Evolutionary conservation across 2,329 filamentous ascomycete genomes (phyloP).

Genomic region (Colletotrichum tofieldiae): DNA sequence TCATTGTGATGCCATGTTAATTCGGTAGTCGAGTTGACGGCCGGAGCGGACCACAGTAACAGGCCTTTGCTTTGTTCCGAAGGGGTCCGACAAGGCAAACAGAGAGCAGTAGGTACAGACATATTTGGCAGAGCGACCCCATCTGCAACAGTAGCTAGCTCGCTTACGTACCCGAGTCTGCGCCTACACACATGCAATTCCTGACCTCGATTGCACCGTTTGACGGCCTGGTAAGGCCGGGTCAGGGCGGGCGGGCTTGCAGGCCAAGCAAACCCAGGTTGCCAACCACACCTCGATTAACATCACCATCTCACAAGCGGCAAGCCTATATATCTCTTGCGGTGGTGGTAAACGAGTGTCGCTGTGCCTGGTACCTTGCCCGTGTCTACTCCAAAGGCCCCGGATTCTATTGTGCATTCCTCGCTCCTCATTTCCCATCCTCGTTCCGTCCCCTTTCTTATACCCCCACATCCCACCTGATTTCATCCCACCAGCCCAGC

Average conservation of each 20-base stretch:
- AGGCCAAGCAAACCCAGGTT: neutral
- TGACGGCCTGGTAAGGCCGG: neutral
- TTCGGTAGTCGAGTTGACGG: neutral
- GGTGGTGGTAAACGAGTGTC: neutral
- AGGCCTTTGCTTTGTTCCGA: neutral
- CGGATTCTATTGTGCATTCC: neutral
- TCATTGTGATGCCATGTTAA: neutral
- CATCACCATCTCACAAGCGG: neutral
- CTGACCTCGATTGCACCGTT: neutral
- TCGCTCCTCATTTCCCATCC: neutral
- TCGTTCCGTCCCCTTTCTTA: neutral
- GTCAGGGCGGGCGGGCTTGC: neutral
- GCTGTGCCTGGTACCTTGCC: neutral
- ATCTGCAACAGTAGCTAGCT: neutral
- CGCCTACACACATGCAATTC: neutral
- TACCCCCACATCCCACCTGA: neutral
- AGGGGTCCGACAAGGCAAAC: neutral
- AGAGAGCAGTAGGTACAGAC: neutral
- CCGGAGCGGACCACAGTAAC: neutral
- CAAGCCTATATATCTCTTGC: neutral
- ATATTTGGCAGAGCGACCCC: neutral
- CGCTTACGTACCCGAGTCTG: neutral
- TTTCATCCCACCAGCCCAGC: neutral
- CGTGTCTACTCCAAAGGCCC: neutral
- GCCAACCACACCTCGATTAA: neutral